Conservation (phyloP, 331 rosid species). For the Cydonia oblonga region DNA sequence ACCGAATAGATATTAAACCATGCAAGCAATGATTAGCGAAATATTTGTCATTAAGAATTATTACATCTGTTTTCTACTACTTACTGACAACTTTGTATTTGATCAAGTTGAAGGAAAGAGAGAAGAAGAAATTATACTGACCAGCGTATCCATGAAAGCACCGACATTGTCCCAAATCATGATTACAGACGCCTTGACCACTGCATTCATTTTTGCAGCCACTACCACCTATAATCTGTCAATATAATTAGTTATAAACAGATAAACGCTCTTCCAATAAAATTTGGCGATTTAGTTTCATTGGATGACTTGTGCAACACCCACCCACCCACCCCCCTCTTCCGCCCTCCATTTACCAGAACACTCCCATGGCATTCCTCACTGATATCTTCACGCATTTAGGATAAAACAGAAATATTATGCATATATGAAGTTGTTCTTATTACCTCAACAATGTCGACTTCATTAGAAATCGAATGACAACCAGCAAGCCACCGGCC, state of each 20-base stretch:
- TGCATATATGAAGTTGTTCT: not conserved
- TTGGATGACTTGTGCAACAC: not conserved
- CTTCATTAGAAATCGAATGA: slow-evolving; percentile 39
- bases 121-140: slow-evolving; percentile 23
- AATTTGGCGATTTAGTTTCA: not conserved
- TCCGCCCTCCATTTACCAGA: not conserved
- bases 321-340: not conserved
- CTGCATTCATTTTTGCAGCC: slow-evolving; percentile 69
- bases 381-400: not conserved
- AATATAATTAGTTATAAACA: not conserved
- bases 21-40: not conserved
- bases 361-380: not conserved
- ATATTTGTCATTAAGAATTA: not conserved
- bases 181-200: slow-evolving; percentile 76
- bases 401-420: not conserved
- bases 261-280: not conserved
- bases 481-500: slow-evolving; percentile 94
- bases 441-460: slow-evolving; percentile 71
- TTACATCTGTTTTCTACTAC: not conserved
- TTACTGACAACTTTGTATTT: not conserved
- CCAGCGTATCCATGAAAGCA: slow-evolving; percentile 87
- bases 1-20: not conserved
- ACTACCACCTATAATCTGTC: slow-evolving; percentile 63
- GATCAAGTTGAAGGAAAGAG: not conserved
- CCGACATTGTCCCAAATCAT: slow-evolving; percentile 71